Base-by-base conservation (phyloP, 108 stramenopile genomes). In the Skeletonema costatum region DNA sequence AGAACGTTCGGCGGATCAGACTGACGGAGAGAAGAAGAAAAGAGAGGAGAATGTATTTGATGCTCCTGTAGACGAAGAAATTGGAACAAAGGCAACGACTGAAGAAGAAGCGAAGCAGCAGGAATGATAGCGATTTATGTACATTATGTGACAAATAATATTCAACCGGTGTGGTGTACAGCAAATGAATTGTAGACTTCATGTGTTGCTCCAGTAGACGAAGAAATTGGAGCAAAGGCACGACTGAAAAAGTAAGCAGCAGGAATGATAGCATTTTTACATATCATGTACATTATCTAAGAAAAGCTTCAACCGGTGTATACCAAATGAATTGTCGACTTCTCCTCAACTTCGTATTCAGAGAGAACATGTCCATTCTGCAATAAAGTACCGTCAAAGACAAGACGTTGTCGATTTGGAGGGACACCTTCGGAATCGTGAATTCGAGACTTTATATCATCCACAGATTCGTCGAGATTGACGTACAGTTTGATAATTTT, bases 321-420 rank as follows among this genome's bases (percentile, higher is more conserved):
- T 7, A 95, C 96, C 71, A 97, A 76, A 76, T 98, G 96, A 16
- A 96, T 81, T 9, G 92, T 94, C 12, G 91, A 93, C 80, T 95
- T 92, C 81, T 91, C 88, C 72, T 98, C 95, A 87, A 98, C 97
- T 81, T 96, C 94, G 92, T 98, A 98, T 80, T 98, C 98, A n/a
- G 85, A 78, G 61, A 98, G 92, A 29, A 95, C 93, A n/a, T 96
- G 93, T 65, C 96, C 96, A 75, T 97, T 96, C 84, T 98, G 96
- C 73, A 99, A 82, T 78, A 97, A 95, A 92, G 96, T 95, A 74
- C 94, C 97, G 41, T 93, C 96, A 80, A 98, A 95, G 70, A 96
- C 93, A 65, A 98, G 74, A 35, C 97, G 88, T 78, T 97, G 95
- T 73, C 95, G 95, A 85, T 94, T 92, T 1, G 97, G 95, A 2